Evolutionary conservation across 148 eudicot species (phyloP).

Genomic region (Fagopyrum esculentum): DNA sequence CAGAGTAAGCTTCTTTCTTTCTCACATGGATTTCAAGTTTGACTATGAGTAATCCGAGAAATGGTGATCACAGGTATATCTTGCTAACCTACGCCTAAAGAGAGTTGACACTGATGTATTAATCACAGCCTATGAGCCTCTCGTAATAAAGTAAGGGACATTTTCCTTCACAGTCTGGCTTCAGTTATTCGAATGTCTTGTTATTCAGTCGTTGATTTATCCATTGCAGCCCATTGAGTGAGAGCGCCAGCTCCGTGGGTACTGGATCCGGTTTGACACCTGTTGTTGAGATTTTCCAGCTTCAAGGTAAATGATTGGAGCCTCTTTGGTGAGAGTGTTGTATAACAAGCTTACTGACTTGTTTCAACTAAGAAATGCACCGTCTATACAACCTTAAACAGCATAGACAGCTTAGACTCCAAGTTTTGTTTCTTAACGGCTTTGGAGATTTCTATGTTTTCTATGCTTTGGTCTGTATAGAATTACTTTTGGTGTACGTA

Average conservation of each 20-base stretch:
- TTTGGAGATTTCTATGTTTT: too few species aligned
- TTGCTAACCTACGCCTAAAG: conserved; percentile 85
- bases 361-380: not conserved
- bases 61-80: conserved; percentile 53
- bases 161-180: not conserved
- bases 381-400: too few species aligned
- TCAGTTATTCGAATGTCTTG: not conserved
- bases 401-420: too few species aligned
- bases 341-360: not conserved
- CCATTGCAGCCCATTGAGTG: conserved; percentile 68
- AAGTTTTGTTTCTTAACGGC: too few species aligned
- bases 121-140: conserved; percentile 77
- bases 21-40: not conserved
- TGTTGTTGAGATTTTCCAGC: conserved; percentile 65
- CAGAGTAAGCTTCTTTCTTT: conserved; percentile 36
- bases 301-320: conserved; percentile 84
- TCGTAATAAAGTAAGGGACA: conserved; percentile 58
- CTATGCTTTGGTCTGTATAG: too few species aligned
- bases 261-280: conserved; percentile 75
- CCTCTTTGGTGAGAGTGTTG: conserved; percentile 49
- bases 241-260: conserved; percentile 68
- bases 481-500: too few species aligned
- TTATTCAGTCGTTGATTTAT: not conserved
- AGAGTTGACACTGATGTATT: conserved; percentile 81
- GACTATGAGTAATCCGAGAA: not conserved